Evolutionary conservation across 192 early-diverging fungal genomes (phyloP).

Genomic region (Coemansia sp.): DNA sequence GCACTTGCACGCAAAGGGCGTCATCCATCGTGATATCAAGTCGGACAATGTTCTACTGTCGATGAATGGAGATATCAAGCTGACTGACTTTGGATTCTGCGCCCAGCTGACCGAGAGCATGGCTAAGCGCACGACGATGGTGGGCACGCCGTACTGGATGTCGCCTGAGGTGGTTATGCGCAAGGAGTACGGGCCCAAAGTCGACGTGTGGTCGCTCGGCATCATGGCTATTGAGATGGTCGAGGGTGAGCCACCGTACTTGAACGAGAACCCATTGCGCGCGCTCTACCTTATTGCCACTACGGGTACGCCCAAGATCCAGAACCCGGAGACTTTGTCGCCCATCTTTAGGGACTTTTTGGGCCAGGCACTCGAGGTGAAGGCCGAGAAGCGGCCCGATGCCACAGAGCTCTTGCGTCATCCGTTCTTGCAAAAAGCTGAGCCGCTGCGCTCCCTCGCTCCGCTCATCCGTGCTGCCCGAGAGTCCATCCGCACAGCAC

Average conservation of each 20-base stretch:
- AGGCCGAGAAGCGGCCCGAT: slow-evolving; percentile 75
- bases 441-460: slow-evolving; percentile 74
- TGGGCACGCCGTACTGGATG: slow-evolving; percentile 91
- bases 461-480: slow-evolving; percentile 78
- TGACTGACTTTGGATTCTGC: slow-evolving; percentile 95
- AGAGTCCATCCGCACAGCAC: slow-evolving; percentile 56
- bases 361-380: slow-evolving; percentile 75
- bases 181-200: slow-evolving; percentile 75
- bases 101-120: slow-evolving; percentile 81
- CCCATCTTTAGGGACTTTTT: slow-evolving; percentile 85
- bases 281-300: slow-evolving; percentile 95
- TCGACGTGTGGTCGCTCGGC: slow-evolving; percentile 90
- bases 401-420: slow-evolving; percentile 80
- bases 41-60: slow-evolving; percentile 87
- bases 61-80: slow-evolving; percentile 78
- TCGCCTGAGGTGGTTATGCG: slow-evolving; percentile 83
- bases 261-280: slow-evolving; percentile 91
- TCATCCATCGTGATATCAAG: slow-evolving; percentile 92
- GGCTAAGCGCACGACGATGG: slow-evolving; percentile 84
- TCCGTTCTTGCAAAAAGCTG: slow-evolving; percentile 82
- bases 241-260: slow-evolving; percentile 93
- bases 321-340: slow-evolving; percentile 80
- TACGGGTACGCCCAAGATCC: slow-evolving; percentile 88
- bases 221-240: slow-evolving; percentile 99
- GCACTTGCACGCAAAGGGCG: slow-evolving; percentile 77